A percentile compares a stretch with the other conserved stretches of the same genome.
These are phyloP conservation scores for Triangularia verruculosa DNA, from an alignment of 2,329 filamentous ascomycete species.

Conservation along the genomic window DNA sequence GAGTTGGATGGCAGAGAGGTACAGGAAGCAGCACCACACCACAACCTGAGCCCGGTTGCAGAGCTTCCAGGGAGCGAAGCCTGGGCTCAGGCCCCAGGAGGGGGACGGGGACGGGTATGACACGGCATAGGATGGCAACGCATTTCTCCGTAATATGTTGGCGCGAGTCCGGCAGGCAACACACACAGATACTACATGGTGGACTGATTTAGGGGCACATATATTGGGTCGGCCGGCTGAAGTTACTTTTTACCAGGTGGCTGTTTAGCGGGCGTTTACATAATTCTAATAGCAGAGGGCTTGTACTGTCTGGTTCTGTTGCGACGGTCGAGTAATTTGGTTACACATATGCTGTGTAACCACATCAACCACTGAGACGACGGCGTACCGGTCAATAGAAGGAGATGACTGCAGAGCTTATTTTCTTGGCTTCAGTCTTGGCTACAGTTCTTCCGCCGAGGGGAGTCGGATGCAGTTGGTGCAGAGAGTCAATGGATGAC, in stretches of 20 bases:
- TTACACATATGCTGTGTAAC: not conserved
- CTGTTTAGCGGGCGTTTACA: not conserved
- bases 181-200: not conserved
- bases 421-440: not conserved
- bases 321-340: not conserved
- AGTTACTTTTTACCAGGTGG: not conserved
- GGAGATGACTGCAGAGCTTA: not conserved
- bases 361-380: not conserved
- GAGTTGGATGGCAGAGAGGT: slow-evolving; percentile 1
- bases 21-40: not conserved
- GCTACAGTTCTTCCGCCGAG: not conserved
- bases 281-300: not conserved
- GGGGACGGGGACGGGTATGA: slow-evolving; percentile 1
- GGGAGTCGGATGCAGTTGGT: not conserved
- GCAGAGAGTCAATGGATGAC: not conserved
- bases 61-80: slow-evolving; percentile 6
- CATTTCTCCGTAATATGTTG: not conserved
- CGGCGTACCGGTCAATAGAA: not conserved
- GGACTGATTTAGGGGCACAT: not conserved
- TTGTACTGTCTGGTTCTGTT: not conserved
- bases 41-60: not conserved
- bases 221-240: not conserved
- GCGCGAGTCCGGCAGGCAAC: not conserved
- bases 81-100: not conserved
- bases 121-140: not conserved